These are phyloP conservation scores for Mesotaenium endlicherianum DNA, from an alignment of 139 green algal genomes.

Conservation along the genomic window DNA sequence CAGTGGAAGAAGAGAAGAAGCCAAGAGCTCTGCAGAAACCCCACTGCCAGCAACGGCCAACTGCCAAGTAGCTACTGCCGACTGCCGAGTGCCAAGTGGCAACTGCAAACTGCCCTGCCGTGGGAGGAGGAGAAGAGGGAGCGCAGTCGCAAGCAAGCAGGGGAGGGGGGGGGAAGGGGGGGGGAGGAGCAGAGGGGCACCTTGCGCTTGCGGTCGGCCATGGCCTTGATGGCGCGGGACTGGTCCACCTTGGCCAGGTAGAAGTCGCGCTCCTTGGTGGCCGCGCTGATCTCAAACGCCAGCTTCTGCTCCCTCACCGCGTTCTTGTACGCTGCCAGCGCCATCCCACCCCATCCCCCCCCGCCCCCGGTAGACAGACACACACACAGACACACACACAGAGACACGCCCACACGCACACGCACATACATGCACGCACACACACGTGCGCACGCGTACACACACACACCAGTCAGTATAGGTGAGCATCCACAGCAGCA, in stretches of 20 bases:
- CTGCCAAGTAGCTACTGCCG: not conserved
- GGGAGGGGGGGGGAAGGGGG: not conserved
- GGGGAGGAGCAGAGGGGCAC: not conserved
- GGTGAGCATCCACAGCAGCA: not conserved
- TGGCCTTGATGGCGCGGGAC: slow-evolving; percentile 61
- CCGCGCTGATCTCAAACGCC: slow-evolving; percentile 76
- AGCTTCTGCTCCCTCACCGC: slow-evolving; percentile 84
- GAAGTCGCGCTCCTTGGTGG: slow-evolving; percentile 90
- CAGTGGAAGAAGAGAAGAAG: not conserved
- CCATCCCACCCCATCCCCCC: not conserved
- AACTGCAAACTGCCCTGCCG: not conserved
- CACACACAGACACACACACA: too few relatives aligned
- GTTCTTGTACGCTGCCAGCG: slow-evolving; percentile 53
- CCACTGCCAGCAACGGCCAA: not conserved
- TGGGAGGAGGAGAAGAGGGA: not conserved
- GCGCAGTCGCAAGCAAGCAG: not conserved
- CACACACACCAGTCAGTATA: not conserved
- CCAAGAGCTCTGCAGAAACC: not conserved
- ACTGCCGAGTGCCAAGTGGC: not conserved
- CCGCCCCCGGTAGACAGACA: not conserved
- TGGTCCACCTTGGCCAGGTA: slow-evolving; percentile 75
- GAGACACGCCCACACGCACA: too few relatives aligned
- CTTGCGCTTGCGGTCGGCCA: slow-evolving; percentile 59
- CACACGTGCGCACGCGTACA: not conserved
- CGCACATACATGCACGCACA: not conserved